These are phyloP conservation scores for Phytophthora colocasiae DNA, from an alignment of 352 stramenopile species.

Conservation along the genomic window DNA sequence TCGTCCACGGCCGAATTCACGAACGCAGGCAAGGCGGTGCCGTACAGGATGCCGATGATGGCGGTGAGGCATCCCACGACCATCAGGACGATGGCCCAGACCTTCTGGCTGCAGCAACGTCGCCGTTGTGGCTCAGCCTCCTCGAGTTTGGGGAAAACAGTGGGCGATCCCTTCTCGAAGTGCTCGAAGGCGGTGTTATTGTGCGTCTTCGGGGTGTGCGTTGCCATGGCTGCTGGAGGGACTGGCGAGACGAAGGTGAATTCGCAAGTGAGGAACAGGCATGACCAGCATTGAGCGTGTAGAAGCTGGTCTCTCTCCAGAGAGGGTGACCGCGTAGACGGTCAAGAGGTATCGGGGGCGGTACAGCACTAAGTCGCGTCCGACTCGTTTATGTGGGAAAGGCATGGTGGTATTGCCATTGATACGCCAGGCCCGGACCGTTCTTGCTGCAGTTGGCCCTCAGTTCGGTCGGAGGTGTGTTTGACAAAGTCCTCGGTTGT, in stretches of 20 bases:
- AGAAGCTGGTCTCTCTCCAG: constrained; percentile 14
- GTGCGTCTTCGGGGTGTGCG: constrained; percentile 29
- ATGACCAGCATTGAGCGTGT: constrained; percentile 21
- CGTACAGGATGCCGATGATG: constrained; percentile 60
- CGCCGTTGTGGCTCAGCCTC: constrained; percentile 14
- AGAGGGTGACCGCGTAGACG: background rate
- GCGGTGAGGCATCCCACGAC: constrained; percentile 45
- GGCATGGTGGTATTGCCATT: constrained; percentile 2
- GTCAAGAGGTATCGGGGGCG: no score
- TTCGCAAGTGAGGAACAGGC: constrained; percentile 28
- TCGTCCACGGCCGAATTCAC: constrained; percentile 56
- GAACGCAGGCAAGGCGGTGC: constrained; percentile 57
- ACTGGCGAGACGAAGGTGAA: constrained; percentile 12
- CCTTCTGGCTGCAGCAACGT: constrained; percentile 47
- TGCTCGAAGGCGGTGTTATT: constrained; percentile 29
- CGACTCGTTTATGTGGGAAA: constrained; percentile 8
- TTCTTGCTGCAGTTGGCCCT: background rate
- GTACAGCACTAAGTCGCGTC: constrained; percentile 2
- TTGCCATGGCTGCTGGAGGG: constrained; percentile 17
- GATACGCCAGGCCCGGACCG: background rate
- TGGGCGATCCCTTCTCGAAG: constrained; percentile 36
- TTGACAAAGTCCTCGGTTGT: no score
- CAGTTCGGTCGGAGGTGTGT: no score
- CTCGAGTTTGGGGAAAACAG: constrained; percentile 35
- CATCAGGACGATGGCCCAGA: constrained; percentile 44